These are phyloP conservation scores for Mollisia scopiformis DNA, from an alignment of 2,329 filamentous ascomycete species.

Conservation along the genomic window DNA sequence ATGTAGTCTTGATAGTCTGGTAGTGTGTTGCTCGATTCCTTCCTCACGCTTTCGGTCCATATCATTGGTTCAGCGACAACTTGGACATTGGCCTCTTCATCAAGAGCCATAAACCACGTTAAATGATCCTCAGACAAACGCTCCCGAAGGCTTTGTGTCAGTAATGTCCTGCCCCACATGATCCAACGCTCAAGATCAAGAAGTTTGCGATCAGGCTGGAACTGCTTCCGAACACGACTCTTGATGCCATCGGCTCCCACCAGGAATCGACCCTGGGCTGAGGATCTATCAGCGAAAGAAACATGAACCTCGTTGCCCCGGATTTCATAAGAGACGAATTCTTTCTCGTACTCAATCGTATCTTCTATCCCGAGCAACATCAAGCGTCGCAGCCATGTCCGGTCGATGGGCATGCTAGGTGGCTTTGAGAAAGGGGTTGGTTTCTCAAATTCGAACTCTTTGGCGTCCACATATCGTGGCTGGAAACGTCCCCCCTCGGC, in stretches of 20 bases:
- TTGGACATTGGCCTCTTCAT: constrained; percentile 30
- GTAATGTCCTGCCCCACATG: constrained; percentile 44
- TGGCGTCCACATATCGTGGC: background rate
- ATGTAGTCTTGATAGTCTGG: background rate
- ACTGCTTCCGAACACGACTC: constrained; percentile 41
- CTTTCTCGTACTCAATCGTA: constrained; percentile 38
- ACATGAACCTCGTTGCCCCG: constrained; percentile 27
- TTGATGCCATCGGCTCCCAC: constrained; percentile 44
- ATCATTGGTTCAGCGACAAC: background rate
- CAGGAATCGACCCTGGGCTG: constrained; percentile 37
- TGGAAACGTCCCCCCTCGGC: background rate
- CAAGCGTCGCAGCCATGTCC: constrained; percentile 32
- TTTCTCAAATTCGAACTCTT: background rate
- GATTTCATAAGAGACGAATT: constrained; percentile 26
- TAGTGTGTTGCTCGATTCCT: background rate
- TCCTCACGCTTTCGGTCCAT: background rate
- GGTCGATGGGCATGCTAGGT: background rate
- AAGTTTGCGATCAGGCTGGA: constrained; percentile 38
- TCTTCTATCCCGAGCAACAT: constrained; percentile 37
- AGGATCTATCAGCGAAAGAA: constrained; percentile 39
- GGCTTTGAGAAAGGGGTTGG: background rate
- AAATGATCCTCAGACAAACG: too few species aligned
- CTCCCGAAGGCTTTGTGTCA: constrained; percentile 32
- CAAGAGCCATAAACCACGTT: constrained; percentile 22
- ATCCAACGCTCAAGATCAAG: constrained; percentile 43